Evolutionary conservation across 1,139 yeast genomes (phyloP), one percentile per base, ranked within the genome.

Genomic region (Meyerozyma carpophila): DNA sequence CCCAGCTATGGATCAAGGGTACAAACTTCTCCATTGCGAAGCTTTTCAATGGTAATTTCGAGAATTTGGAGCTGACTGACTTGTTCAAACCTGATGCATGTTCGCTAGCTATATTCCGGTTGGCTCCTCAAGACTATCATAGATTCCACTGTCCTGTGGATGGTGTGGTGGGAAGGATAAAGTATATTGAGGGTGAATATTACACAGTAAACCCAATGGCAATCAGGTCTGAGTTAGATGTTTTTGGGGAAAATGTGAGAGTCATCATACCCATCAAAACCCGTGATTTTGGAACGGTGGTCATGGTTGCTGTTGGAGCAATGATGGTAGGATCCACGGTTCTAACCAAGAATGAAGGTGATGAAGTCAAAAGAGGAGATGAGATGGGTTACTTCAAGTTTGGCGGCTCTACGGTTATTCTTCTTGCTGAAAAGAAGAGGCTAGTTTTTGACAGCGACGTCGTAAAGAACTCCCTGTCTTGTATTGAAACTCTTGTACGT

Each of bases 131-230:
- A 61, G 98, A 93, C 60, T 93, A 93, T 57, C 98, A 93, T 61
- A 69, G 98, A 37, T 91, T 93, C 65, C 98, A 93, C 60, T 75
- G 82, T 11, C 96, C 98, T 0, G 91, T 91, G 1, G 77, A 77
- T 47, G 98, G 97, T 1, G 60, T 59, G 0, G 65, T 93, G 37
- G 86, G 85, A 1, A 70, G 77, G 46, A 83, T 94, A 26, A 73
- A 73, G 45, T 73, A 70, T 49, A 84, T 93, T 38, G 84, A 80
- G 37, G 98, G 98, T 1, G 95, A 90, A 55, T 93, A 93, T 61
- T 93, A 89, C 59, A 93, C 98, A 0, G 98, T 93, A 10, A 93
- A 93, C 56, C 98, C 98, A 1, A 93, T 93, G 97, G 98, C 98
- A 0, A 78, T 93, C 39, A 68, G 98, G 46, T 86, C 95, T 1